Conservation (phyloP, 2,329 filamentous ascomycete species). For the Fusarium avenaceum region DNA sequence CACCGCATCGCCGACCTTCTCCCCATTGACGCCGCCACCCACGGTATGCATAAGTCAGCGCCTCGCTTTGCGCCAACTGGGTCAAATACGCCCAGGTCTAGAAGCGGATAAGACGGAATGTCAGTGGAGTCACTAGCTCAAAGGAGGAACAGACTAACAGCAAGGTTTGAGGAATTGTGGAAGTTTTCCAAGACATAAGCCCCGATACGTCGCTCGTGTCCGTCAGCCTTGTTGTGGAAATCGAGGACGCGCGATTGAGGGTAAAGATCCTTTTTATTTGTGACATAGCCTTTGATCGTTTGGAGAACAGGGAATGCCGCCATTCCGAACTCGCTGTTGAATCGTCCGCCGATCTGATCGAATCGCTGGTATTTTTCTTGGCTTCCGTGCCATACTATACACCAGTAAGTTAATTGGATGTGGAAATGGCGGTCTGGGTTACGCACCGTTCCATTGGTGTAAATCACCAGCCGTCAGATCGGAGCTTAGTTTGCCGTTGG, state of each 20-base stretch:
- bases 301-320: conserved; percentile 71
- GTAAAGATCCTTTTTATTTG: conserved; percentile 63
- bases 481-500: conserved; percentile 68
- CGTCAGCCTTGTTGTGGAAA: conserved; percentile 87
- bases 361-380: conserved; percentile 81
- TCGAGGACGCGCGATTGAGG: conserved; percentile 81
- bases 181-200: conserved; percentile 85
- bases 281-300: conserved; percentile 77
- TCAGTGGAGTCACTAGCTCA: background rate
- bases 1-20: conserved; percentile 64
- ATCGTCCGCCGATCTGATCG: conserved; percentile 77
- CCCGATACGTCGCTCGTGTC: conserved; percentile 80
- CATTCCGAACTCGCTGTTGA: conserved; percentile 88
- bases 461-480: conserved; percentile 83
- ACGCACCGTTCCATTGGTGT: conserved; percentile 65
- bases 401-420: background rate
- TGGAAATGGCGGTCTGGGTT: no score
- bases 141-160: background rate
- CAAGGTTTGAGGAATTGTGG: conserved; percentile 59
- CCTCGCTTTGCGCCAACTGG: conserved; percentile 67
- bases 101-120: no score
- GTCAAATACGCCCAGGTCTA: conserved; percentile 81
- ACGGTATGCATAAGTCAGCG: conserved; percentile 65
- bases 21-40: conserved; percentile 74
- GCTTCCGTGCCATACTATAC: conserved; percentile 78